These are phyloP conservation scores for Penicillium salamii DNA, from an alignment of 495 filamentous ascomycete species.

Conservation along the genomic window DNA sequence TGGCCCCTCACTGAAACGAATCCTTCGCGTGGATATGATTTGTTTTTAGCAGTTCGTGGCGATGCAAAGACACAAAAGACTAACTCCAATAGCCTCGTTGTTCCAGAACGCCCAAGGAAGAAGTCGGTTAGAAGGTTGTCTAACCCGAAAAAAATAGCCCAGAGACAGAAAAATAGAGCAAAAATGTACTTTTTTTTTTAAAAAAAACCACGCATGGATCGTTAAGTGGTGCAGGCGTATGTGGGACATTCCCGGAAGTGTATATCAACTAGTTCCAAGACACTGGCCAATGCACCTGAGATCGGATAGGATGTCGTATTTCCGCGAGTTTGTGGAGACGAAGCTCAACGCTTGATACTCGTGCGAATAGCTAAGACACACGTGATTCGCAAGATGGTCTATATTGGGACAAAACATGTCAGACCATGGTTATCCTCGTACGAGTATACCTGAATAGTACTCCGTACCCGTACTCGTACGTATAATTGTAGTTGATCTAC, in stretches of 20 bases:
- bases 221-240: constrained; percentile 1
- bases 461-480: too few species aligned
- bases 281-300: not conserved
- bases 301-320: too few species aligned
- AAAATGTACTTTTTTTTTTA: too few species aligned
- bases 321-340: not conserved
- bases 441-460: too few species aligned
- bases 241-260: not conserved
- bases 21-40: not conserved
- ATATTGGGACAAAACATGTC: not conserved
- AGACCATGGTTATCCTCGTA: too few species aligned
- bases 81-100: not conserved
- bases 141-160: not conserved
- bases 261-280: not conserved
- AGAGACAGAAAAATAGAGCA: constrained; percentile 11
- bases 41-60: constrained; percentile 2
- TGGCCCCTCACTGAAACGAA: not conserved
- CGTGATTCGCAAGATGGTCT: not conserved
- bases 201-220: constrained; percentile 25
- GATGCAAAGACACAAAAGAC: not conserved
- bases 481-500: too few species aligned
- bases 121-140: too few species aligned
- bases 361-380: not conserved
- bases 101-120: too few species aligned
- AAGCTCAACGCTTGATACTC: not conserved